phyloP scores from a whole-genome alignment of 177 flowering plant genomes.

The Vitis hybrid region DNA sequence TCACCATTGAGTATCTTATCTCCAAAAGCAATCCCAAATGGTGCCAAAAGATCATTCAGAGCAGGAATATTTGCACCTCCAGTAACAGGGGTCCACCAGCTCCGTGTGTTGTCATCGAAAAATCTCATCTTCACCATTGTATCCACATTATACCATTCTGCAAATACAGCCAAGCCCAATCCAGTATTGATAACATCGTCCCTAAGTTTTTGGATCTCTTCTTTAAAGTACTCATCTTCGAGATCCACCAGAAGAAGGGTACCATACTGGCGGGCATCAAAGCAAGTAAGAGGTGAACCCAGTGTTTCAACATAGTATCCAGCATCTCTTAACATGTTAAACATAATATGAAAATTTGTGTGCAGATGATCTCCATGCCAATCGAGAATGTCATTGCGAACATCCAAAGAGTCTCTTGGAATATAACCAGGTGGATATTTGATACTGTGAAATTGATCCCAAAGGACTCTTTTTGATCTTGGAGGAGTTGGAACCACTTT shows the following conservation, averaged over 20 bases:
- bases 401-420: conserved; percentile 97
- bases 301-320: conserved; percentile 92
- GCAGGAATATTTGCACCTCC: conserved; percentile 99
- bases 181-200: conserved; percentile 82
- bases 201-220: conserved; percentile 85
- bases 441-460: conserved; percentile 98
- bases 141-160: conserved; percentile 98
- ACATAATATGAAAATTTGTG: conserved; percentile 92
- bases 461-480: conserved; percentile 72
- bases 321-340: conserved; percentile 90
- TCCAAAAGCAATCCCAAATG: conserved; percentile 98
- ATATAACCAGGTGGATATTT: conserved; percentile 99
- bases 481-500: conserved; percentile 88
- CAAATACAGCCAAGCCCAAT: conserved; percentile 85
- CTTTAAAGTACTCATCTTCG: conserved; percentile 89
- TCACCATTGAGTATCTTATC: conserved; percentile 96
- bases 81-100: conserved; percentile 99
- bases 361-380: conserved; percentile 99
- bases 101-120: conserved; percentile 96
- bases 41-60: conserved; percentile 88
- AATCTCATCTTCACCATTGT: conserved; percentile 99
- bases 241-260: conserved; percentile 96
- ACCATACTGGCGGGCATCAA: conserved; percentile 95
- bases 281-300: conserved; percentile 98
- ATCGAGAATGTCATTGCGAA: conserved; percentile 96